Conservation (phyloP, 495 filamentous ascomycete genomes). For the Cercophora newfieldiana region DNA sequence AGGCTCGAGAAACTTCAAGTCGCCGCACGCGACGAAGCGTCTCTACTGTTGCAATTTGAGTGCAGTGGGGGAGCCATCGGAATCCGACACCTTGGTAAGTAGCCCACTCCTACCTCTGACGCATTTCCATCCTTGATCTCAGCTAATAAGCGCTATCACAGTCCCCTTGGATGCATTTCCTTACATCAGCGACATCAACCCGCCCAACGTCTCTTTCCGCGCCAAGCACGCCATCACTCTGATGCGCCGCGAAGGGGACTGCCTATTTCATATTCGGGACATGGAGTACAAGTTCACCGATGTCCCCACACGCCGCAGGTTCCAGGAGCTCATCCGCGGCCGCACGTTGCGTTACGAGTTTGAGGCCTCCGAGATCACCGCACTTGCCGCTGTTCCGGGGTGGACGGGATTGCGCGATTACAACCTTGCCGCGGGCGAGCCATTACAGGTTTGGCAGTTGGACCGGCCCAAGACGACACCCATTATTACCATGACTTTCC, state of each 20-base stretch:
- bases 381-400: background rate
- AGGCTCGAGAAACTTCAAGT: background rate
- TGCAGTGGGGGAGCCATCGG: background rate
- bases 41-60: background rate
- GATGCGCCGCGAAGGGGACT: background rate
- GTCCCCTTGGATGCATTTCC: background rate
- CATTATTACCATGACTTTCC: background rate
- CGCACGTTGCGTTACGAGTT: background rate
- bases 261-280: background rate
- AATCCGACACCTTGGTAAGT: slow-evolving; percentile 7
- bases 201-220: slow-evolving; percentile 9
- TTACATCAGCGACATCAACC: background rate
- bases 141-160: background rate
- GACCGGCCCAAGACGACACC: background rate
- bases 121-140: background rate
- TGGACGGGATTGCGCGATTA: too few species aligned
- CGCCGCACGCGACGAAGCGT: slow-evolving; percentile 7
- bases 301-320: background rate
- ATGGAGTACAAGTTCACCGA: background rate
- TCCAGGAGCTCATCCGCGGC: slow-evolving; percentile 8
- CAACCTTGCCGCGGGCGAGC: background rate
- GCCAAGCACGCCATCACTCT: slow-evolving; percentile 10
- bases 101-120: background rate
- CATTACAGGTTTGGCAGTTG: slow-evolving; percentile 2
- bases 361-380: background rate